A percentile compares a stretch with the other conserved stretches of the same genome.
phyloP scores from a whole-genome alignment of 805 yeast species.

The Candida verbasci region DNA sequence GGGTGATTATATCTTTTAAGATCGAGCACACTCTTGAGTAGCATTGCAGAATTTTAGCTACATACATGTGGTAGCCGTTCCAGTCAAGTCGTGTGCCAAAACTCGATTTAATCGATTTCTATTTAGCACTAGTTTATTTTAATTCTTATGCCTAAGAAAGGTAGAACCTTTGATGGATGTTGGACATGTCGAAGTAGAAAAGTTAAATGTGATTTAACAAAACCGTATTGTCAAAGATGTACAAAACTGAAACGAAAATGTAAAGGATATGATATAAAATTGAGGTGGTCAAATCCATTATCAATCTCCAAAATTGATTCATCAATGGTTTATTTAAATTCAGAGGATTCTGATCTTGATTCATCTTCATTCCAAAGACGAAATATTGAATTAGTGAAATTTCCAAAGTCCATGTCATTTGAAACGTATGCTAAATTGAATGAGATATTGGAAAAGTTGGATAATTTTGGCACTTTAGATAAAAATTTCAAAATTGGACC shows the following conservation, averaged over 20 bases:
- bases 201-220: slow-evolving; percentile 71
- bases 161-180: slow-evolving; percentile 75
- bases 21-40: too few relatives aligned
- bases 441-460: slow-evolving; percentile 29
- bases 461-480: slow-evolving; percentile 11
- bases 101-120: too few relatives aligned
- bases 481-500: slow-evolving; percentile 18
- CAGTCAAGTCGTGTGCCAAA: too few relatives aligned
- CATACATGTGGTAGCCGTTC: too few relatives aligned
- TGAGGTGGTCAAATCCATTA: slow-evolving; percentile 44
- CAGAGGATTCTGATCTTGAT: slow-evolving; percentile 12
- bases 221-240: slow-evolving; percentile 72
- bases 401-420: slow-evolving; percentile 31
- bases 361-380: slow-evolving; percentile 34
- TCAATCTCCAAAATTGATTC: slow-evolving; percentile 20
- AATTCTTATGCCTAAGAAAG: slow-evolving; percentile 20
- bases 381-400: slow-evolving; percentile 40
- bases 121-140: too few relatives aligned
- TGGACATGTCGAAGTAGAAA: slow-evolving; percentile 81
- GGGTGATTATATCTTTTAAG: too few relatives aligned
- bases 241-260: slow-evolving; percentile 40
- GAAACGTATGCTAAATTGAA: slow-evolving; percentile 37
- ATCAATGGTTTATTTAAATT: slow-evolving; percentile 14
- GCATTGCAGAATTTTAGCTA: too few relatives aligned
- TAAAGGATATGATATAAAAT: slow-evolving; percentile 45